Base-by-base conservation (phyloP, 768 basidiomycete genomes). In the Serendipita vermifera region DNA sequence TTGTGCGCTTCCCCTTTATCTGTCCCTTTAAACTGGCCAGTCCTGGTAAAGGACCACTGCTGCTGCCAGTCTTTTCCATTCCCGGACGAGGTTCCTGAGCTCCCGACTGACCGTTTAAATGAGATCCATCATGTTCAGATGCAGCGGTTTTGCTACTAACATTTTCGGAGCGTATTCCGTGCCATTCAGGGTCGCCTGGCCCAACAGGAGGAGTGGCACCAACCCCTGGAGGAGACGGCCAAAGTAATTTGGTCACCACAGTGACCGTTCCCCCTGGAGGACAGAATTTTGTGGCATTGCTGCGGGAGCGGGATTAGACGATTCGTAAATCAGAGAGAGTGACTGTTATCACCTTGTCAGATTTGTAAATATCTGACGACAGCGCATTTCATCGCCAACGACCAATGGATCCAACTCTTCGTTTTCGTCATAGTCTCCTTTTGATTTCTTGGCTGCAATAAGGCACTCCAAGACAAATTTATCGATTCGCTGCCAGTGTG, bases 261-360 rank as follows among this genome's bases (percentile, higher is more conserved):
- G 72, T 75, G 31, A 90, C 71, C 59, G 75, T 77, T 1, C 85
- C 85, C 7, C 84, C 85, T 0, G 77, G 63, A 2, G 80, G 79
- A 1, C 85, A 87, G 61, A 87, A 88, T 66, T 87, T 87, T 68
- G 83, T 84, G 3, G 85, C 85, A 61, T 87, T 87, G 61, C 83
- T 82, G 41, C 17, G 38, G 5, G 46, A 9, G 46, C n/a, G 51
- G 3, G 3, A 32, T 31, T 26, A 15, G 1, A 14, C 29, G 2
- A 33, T 22, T 40, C 5, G 33, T 32, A 26, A 22, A 27, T 5
- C n/a, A 26, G 13, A 9, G 41, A 13, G n/a, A n/a, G 35, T 32
- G 27, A 58, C 33, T 9, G n/a, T 20, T 40, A 56, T 57, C 57
- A 65, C 86, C 84, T 87, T 3, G 87, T 82, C 41, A 93, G 79